phyloP scores from a whole-genome alignment of 2,329 filamentous ascomycete genomes.

The Colletotrichum graminicola region DNA sequence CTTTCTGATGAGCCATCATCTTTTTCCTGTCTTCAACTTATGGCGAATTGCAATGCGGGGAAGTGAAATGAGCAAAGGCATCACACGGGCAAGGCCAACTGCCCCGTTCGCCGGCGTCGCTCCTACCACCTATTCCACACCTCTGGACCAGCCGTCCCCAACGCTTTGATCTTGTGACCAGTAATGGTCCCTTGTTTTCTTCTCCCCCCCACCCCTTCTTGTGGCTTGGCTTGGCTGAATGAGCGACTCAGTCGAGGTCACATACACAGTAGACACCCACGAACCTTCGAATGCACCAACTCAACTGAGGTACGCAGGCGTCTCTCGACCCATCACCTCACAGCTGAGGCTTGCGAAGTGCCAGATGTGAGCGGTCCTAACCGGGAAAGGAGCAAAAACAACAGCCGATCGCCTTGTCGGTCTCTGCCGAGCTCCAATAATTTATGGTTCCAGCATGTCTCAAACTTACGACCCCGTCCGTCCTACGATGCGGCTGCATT shows the following conservation, averaged over 20 bases:
- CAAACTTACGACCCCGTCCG: constrained; percentile 10
- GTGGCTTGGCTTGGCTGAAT: not conserved
- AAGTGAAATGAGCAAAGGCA: constrained; percentile 4
- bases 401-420: constrained; percentile 13
- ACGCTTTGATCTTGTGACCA: constrained; percentile 24
- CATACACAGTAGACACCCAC: not conserved
- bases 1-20: not conserved
- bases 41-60: constrained; percentile 9
- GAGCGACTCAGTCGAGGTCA: not conserved
- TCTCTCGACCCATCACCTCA: not conserved
- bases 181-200: not conserved
- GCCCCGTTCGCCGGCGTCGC: constrained; percentile 1
- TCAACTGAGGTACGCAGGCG: not conserved
- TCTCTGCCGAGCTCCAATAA: constrained; percentile 1
- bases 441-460: constrained; percentile 20
- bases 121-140: constrained; percentile 1
- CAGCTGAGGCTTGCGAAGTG: constrained; percentile 1
- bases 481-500: not conserved
- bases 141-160: constrained; percentile 15
- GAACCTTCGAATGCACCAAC: not conserved
- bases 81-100: constrained; percentile 8
- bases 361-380: constrained; percentile 1
- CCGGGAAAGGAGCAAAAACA: constrained; percentile 16
- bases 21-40: not conserved
- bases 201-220: too few relatives aligned